Base-by-base conservation (phyloP, 768 basidiomycete species). In the Porphyrellus cyaneotinctus region DNA sequence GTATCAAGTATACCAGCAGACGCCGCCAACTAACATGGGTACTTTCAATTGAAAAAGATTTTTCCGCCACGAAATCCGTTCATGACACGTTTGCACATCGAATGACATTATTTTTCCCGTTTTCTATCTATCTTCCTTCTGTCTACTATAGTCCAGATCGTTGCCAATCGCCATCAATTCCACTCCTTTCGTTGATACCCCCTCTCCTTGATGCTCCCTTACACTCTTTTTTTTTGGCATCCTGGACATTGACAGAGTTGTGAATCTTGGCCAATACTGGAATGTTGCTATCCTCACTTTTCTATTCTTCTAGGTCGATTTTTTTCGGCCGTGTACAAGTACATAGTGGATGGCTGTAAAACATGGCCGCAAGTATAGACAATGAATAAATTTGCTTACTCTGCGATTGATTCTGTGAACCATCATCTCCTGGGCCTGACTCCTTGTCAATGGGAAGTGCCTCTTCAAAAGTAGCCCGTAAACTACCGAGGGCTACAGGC, bases 1-100 rank as follows among this genome's bases (percentile, higher is more conserved):
- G 87, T 89, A 89, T 66, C 85, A 85, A 71, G 75, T 87, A 67
- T 91, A 91, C 71, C 87, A 87, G 68, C 85, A 87, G 71, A 84
- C 80, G 59, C 81, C 84, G 20, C 80, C 81, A 58, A 85, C 87
- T 70, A 71, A 71, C 53, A 87, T 90, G 83, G 87, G 88, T 63
- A 66, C 85, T 47, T 91, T 84, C 79, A 84, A 84, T 58, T 85
- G 75, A 84, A 65, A 45, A 61, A 48, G 13, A 39, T 31, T 26
- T 47, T 37, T 49, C 47, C 20, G 54, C 51, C 46, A 72, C 68
- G 71, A 72, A 65, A 51, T 35, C 62, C 54, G 58, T 59, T 76
- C 66, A 81, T 61, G 80, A 81, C 72, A 62, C 57, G 52, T 56
- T 54, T 62, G 52, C 67, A 58, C 58, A 59, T 56, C 36, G 47